phyloP scores from a whole-genome alignment of 768 basidiomycete genomes.

The Leccinum variicolor region DNA sequence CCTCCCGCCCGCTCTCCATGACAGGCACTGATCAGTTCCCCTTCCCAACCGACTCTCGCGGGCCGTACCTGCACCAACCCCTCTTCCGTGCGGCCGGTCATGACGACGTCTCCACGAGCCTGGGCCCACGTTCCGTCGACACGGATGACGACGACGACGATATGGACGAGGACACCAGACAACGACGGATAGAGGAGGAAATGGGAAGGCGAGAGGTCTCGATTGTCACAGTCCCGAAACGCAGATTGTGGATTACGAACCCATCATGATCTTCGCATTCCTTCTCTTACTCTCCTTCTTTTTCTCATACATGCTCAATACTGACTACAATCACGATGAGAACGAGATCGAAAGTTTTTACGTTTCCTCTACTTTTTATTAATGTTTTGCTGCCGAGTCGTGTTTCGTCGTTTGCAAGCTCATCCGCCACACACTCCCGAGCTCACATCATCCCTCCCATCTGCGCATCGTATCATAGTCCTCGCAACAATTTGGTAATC shows the following conservation, averaged over 20 bases:
- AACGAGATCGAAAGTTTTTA: constrained; percentile 4
- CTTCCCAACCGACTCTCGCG: constrained; percentile 43
- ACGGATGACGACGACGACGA: constrained; percentile 66
- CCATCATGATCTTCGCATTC: constrained; percentile 38
- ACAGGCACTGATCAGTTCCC: constrained; percentile 40
- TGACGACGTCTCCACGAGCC: constrained; percentile 40
- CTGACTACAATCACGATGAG: constrained; percentile 20
- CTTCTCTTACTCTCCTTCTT: background rate
- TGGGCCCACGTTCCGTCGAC: constrained; percentile 47
- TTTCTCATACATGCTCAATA: constrained; percentile 17
- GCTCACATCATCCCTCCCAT: background rate
- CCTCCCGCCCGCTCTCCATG: constrained; percentile 40
- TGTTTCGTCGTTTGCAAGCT: constrained; percentile 13
- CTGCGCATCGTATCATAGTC: constrained; percentile 25
- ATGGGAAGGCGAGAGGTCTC: constrained; percentile 80
- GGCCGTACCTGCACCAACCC: constrained; percentile 71
- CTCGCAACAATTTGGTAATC: constrained; percentile 25
- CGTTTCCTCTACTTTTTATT: constrained; percentile 8
- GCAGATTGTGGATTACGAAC: constrained; percentile 72
- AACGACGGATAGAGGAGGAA: constrained; percentile 76
- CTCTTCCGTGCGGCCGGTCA: constrained; percentile 47
- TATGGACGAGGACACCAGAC: constrained; percentile 69
- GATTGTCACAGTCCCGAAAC: constrained; percentile 74
- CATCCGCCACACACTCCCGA: background rate
- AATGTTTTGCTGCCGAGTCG: constrained; percentile 13